Evolutionary conservation across 495 filamentous ascomycete species (phyloP), one percentile per base, ranked within the genome.

Genomic region (Filosporella fistucella): DNA sequence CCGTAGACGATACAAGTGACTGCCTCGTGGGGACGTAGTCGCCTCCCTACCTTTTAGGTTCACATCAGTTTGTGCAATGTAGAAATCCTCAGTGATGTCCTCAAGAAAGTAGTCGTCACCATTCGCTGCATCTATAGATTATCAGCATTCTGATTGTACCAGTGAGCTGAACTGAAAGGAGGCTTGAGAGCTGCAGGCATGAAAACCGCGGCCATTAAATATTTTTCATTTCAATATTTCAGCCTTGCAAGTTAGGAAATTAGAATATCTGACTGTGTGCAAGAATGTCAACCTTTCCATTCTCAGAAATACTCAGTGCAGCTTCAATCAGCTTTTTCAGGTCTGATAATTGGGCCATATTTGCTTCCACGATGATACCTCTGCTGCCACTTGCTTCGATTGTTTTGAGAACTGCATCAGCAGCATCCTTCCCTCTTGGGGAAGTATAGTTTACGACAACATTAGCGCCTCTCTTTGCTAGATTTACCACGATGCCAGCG

Each of bases 231-330:
- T n/a, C n/a, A n/a, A n/a, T n/a, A n/a, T n/a, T n/a, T n/a, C n/a
- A n/a, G n/a, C n/a, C n/a, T n/a, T n/a, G n/a, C n/a, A n/a, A n/a
- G n/a, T n/a, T n/a, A n/a, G n/a, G n/a, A n/a, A n/a, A n/a, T n/a
- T n/a, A n/a, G n/a, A n/a, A n/a, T n/a, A n/a, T n/a, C n/a, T n/a
- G n/a, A n/a, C n/a, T 84, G 11, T 76, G 61, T 11, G 87, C 69
- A 0, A 87, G 51, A 29, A 84, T 68, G 59, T 88, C 84, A 44
- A 88, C 72, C 35, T 75, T 72, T n/a, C 32, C 30, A 29, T 78
- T 80, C 47, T 82, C 86, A 24, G 71, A 70, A 25, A 68, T 58
- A 23, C 84, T 73, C 0, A 82, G 71, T 22, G 77, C 69, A 13
- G 45, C 34, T 0, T 64, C 53, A 60, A 87, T 84, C 3, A 89